phyloP scores from a whole-genome alignment of 1,139 yeast genomes.

The Spencermartinsiella ligniputridi region DNA sequence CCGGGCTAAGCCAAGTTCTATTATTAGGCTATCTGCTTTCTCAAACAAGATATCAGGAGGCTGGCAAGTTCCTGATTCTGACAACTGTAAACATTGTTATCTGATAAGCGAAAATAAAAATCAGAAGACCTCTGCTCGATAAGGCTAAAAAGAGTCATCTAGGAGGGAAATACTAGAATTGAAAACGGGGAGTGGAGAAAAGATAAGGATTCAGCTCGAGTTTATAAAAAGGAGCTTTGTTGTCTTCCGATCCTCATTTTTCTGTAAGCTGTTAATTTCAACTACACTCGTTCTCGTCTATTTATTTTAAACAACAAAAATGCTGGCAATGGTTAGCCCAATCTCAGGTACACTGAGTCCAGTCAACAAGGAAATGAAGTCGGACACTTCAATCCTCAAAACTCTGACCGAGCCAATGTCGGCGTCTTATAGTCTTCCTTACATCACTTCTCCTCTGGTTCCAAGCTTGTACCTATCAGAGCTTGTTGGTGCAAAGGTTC shows the following conservation, averaged over 20 bases:
- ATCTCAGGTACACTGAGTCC: background rate
- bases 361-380: background rate
- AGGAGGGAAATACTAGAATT: background rate
- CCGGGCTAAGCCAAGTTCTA: too few species aligned
- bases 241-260: background rate
- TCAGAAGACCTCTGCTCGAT: background rate
- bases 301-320: background rate
- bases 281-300: background rate
- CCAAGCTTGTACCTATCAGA: constrained; percentile 30
- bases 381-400: background rate
- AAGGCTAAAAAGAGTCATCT: background rate
- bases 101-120: background rate
- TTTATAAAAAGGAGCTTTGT: background rate
- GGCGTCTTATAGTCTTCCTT: constrained; percentile 20
- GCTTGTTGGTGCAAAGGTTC: constrained; percentile 38
- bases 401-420: background rate
- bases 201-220: background rate
- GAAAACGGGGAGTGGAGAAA: background rate
- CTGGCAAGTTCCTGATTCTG: background rate
- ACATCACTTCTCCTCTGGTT: constrained; percentile 31
- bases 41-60: background rate
- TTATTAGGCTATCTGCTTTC: background rate
- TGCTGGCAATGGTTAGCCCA: constrained; percentile 1
- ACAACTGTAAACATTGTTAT: background rate
- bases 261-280: background rate